phyloP scores from a whole-genome alignment of 1,284 basidiomycete genomes.

The Cystobasidium pallidum region DNA sequence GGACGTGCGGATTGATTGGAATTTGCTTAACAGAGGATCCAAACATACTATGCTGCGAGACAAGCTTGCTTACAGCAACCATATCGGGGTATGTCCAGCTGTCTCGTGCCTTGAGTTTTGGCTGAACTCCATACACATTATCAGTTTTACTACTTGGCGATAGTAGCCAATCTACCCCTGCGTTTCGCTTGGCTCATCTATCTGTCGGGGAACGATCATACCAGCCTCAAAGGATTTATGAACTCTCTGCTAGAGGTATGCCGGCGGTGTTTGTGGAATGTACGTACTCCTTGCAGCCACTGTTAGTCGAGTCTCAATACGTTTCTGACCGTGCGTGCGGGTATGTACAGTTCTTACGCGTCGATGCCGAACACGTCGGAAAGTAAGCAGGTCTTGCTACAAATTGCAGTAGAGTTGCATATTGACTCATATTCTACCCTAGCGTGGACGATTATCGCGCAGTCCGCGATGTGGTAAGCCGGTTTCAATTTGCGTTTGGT shows the following conservation, averaged over 20 bases:
- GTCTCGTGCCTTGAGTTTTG: no score
- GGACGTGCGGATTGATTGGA: constrained; percentile 52
- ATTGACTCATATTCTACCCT: background rate
- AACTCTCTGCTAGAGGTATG: constrained; percentile 47
- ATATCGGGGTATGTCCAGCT: constrained; percentile 34
- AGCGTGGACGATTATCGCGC: constrained; percentile 50
- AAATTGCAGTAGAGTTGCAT: no score
- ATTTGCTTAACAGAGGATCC: constrained; percentile 45
- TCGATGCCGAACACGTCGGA: constrained; percentile 51
- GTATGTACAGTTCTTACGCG: constrained; percentile 23
- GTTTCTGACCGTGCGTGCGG: no score
- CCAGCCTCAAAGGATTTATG: constrained; percentile 43
- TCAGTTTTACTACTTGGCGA: constrained; percentile 49
- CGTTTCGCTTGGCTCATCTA: constrained; percentile 51
- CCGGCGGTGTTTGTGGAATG: constrained; percentile 45
- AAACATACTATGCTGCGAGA: constrained; percentile 47
- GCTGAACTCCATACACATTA: no score
- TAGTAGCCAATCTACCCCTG: constrained; percentile 47
- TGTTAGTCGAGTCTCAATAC: no score
- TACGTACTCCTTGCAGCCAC: no score
- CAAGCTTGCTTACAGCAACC: constrained; percentile 49
- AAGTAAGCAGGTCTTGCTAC: no score
- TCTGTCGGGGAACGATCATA: constrained; percentile 26
- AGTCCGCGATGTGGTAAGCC: constrained; percentile 46
- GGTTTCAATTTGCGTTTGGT: background rate